Conservation (phyloP, 257 asterid species). For the Rehmannia glutinosa region DNA sequence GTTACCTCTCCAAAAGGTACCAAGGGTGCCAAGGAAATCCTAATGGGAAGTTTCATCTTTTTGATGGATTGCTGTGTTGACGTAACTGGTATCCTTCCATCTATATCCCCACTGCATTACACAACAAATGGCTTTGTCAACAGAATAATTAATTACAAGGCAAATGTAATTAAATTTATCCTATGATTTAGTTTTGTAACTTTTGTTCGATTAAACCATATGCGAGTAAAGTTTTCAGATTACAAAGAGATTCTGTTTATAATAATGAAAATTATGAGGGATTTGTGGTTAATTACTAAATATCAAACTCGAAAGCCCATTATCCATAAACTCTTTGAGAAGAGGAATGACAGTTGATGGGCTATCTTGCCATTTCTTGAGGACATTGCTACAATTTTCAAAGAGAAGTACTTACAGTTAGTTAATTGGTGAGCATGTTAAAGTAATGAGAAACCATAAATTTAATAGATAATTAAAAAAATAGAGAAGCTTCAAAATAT, state of each 20-base stretch:
- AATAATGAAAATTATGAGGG: background rate
- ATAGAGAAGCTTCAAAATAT: no score
- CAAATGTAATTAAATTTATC: no score
- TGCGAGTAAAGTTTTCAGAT: no score
- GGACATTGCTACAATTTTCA: constrained; percentile 38
- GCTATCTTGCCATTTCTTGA: constrained; percentile 51
- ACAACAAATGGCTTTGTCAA: no score
- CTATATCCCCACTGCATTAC: constrained; percentile 66
- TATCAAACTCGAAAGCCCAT: constrained; percentile 63
- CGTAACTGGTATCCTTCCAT: constrained; percentile 73
- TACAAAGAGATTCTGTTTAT: background rate
- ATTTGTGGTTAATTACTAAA: constrained; percentile 35
- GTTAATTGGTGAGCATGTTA: background rate
- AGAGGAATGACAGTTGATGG: constrained; percentile 54
- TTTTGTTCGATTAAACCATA: no score
- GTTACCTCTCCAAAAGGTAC: constrained; percentile 55
- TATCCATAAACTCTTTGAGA: constrained; percentile 44
- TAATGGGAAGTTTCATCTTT: constrained; percentile 37
- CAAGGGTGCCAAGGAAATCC: constrained; percentile 63
- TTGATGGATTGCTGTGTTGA: constrained; percentile 54
- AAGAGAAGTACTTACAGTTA: background rate
- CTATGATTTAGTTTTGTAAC: no score
- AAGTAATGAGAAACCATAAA: no score
- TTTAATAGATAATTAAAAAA: no score
- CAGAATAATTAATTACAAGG: no score